Evolutionary conservation across 2,329 filamentous ascomycete genomes (phyloP).

Genomic region (Rutstroemia sp.): DNA sequence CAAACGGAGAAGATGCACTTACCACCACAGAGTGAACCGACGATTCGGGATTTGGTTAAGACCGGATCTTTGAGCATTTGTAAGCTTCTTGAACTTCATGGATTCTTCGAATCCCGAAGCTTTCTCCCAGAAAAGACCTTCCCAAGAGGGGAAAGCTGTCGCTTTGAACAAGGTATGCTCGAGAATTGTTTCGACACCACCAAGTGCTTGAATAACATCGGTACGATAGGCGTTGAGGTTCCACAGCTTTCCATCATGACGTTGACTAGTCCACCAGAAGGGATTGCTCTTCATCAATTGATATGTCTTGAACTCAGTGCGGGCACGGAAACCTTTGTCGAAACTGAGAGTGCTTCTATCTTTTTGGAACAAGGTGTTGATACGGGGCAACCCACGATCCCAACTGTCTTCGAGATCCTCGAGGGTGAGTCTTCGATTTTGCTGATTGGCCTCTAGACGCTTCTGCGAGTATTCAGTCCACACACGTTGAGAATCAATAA

Average conservation of each 20-base stretch:
- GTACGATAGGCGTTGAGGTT: constrained; percentile 93
- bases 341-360: constrained; percentile 95
- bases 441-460: constrained; percentile 90
- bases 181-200: constrained; percentile 94
- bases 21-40: constrained; percentile 98
- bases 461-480: constrained; percentile 99
- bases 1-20: constrained; percentile 24
- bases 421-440: constrained; percentile 87
- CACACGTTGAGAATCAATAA: constrained; percentile 96
- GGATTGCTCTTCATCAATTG: constrained; percentile 99
- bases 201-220: constrained; percentile 85
- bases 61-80: constrained; percentile 93
- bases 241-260: constrained; percentile 96
- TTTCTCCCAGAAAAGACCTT: constrained; percentile 86
- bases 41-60: constrained; percentile 97
- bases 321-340: constrained; percentile 93
- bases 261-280: constrained; percentile 98
- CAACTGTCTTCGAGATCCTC: constrained; percentile 97
- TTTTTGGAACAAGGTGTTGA: constrained; percentile 98
- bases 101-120: constrained; percentile 42
- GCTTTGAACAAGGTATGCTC: constrained; percentile 97
- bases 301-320: constrained; percentile 97
- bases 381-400: constrained; percentile 94
- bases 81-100: constrained; percentile 99
- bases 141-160: constrained; percentile 94